Conservation (phyloP, 208 protist species). For the Acanthamoeba royreba region DNA sequence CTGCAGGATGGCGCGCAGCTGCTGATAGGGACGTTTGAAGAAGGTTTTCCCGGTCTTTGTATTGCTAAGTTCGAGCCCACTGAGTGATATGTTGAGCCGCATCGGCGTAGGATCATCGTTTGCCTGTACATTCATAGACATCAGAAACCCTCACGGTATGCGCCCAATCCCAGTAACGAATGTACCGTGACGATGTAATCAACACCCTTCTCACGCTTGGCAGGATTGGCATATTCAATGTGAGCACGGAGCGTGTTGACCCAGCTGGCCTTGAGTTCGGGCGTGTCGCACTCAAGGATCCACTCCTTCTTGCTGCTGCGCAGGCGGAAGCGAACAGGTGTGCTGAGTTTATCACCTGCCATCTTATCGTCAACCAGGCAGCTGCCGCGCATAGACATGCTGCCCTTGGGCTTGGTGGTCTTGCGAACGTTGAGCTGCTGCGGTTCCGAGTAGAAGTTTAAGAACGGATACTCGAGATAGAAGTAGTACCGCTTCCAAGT, state of each 20-base stretch:
- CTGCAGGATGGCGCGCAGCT: not conserved
- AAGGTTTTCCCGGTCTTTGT: not conserved
- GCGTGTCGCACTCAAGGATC: not conserved
- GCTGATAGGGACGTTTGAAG: not conserved
- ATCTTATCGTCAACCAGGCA: not conserved
- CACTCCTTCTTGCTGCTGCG: not conserved
- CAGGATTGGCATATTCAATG: conserved; percentile 27
- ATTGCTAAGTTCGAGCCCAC: not conserved
- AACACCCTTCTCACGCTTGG: not conserved
- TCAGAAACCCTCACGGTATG: not conserved
- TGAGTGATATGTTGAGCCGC: not conserved
- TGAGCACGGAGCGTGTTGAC: not conserved
- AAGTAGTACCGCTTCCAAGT: not conserved
- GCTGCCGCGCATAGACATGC: not conserved
- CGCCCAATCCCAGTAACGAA: not conserved
- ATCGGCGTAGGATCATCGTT: not conserved
- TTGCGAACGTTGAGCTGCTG: not conserved
- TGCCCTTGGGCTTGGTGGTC: not conserved
- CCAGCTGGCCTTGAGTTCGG: not conserved
- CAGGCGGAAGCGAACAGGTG: not conserved
- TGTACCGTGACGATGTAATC: not conserved
- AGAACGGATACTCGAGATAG: not conserved
- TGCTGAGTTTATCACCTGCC: not conserved
- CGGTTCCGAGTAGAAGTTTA: not conserved
- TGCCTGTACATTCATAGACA: not conserved